These are phyloP conservation scores for Gossypium bickii DNA, from an alignment of 345 rosid genomes.

Conservation along the genomic window DNA sequence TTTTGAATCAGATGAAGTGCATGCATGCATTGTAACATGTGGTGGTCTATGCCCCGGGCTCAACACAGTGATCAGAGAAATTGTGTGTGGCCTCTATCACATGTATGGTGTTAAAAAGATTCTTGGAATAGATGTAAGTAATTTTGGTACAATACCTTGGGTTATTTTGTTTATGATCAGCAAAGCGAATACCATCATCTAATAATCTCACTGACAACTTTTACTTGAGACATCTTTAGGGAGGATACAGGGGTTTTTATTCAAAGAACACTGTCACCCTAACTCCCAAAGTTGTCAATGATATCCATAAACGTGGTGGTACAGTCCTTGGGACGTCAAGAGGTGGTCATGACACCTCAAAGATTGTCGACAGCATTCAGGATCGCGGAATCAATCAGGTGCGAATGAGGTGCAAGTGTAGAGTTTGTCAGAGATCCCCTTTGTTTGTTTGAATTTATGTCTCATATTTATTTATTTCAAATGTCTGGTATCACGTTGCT, in stretches of 20 bases:
- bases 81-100: conserved; percentile 67
- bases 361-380: conserved; percentile 91
- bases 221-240: conserved; percentile 37
- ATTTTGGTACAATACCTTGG: neutral
- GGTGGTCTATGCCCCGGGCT: conserved; percentile 97
- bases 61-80: conserved; percentile 91
- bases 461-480: neutral
- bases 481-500: neutral
- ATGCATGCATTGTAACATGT: conserved; percentile 88
- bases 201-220: neutral
- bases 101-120: conserved; percentile 81
- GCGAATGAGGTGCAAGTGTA: conserved; percentile 1
- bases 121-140: conserved; percentile 78
- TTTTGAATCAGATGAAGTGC: conserved; percentile 71
- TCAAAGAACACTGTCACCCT: conserved; percentile 63
- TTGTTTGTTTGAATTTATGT: neutral
- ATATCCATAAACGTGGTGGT: conserved; percentile 95
- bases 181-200: neutral
- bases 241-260: conserved; percentile 90
- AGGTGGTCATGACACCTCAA: conserved; percentile 76
- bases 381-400: conserved; percentile 73
- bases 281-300: conserved; percentile 65
- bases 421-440: neutral
- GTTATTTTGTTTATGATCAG: neutral
- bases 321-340: conserved; percentile 83